Evolutionary conservation across 768 basidiomycete genomes (phyloP), one percentile per base, ranked within the genome.

Genomic region (Nevesoporus exiguus): DNA sequence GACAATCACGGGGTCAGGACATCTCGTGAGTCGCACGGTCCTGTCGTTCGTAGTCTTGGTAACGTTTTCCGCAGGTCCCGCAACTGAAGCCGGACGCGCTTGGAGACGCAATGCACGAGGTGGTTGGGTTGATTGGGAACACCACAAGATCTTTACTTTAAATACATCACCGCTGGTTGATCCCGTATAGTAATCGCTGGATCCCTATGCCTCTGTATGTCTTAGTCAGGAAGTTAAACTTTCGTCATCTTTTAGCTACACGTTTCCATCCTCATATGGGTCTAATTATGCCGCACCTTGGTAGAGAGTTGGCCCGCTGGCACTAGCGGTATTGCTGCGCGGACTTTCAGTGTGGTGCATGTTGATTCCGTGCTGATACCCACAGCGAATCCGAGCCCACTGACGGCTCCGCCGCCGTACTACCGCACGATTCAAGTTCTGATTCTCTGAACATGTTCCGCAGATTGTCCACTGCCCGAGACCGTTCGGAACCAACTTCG

Each of bases 71-170:
- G 29, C 17, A 71, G 68, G 42, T 69, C 29, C 57, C 68, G 8
- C 68, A 69, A 19, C 25, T 71, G 43, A 63, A 69, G 54, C 68
- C 68, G 7, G 68, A 71, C 9, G 58, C 1, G 25, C 57, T 69
- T 5, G 68, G 58, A 3, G 62, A 69, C 43, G 51, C 47, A 41
- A 50, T 71, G 9, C 54, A 63, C n/a, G 62, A 71, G 13, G 55
- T 71, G 13, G 55, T 71, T 21, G 33, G 47, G 19, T 3, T 47
- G n/a, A 49, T 60, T 53, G 60, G 56, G 41, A 53, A 51, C 11
- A 19, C 14, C 2, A 17, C 36, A 9, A 56, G 36, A 25, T 53
- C 66, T 19, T 46, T 55, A 33, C 61, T 67, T 33, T 67, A 41
- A 58, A 39, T n/a, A 15, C 22, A 14, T 21, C 30, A 48, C 22